Base-by-base conservation (phyloP, 208 protist species). In the Polymyxa betae region DNA sequence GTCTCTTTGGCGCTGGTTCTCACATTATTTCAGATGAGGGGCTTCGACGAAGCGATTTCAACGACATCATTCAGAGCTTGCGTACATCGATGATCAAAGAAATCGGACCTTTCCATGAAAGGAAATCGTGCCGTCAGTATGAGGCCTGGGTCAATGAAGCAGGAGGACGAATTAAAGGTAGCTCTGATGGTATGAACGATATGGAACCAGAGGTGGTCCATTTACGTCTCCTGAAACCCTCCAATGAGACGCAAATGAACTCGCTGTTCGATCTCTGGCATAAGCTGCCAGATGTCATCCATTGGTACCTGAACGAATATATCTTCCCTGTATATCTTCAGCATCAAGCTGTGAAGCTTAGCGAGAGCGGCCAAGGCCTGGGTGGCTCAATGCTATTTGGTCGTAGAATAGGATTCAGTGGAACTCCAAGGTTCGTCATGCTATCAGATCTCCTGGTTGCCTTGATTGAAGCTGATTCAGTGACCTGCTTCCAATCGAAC, bases 351-450 rank as follows among this genome's bases (percentile, higher is more conserved):
- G 82, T 94, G 77, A 98, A 98, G 95, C 94, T 98, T 88, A 97
- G 95, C 78, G 97, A 96, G n/a, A 97, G 94, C 91, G 97, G 97
- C 0, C 97, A 98, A 91, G 97, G 97, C 90, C 93, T 98, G 0
- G 97, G 97, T 88, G 96, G 95, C 41, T 94, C 94, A 52, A 97
- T 98, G 94, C 96, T 98, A 35, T 98, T 98, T 89, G 94, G 92
- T 0, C 93, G 94, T 89, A 95, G 97, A 24, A 95, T 98, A 64
- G 97, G 97, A 10, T 98, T 98, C 93, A 97, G 95, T 38, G 97
- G 97, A 43, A 98, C 97, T 38, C 97, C 97, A 0, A 97, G n/a
- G n/a, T n/a, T n/a, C n/a, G n/a, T n/a, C n/a, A n/a, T n/a, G n/a
- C n/a, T n/a, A n/a, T n/a, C n/a, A n/a, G n/a, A n/a, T n/a, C n/a